These are phyloP conservation scores for Metarhizium rileyi DNA, from an alignment of 2,329 filamentous ascomycete species.

Conservation along the genomic window DNA sequence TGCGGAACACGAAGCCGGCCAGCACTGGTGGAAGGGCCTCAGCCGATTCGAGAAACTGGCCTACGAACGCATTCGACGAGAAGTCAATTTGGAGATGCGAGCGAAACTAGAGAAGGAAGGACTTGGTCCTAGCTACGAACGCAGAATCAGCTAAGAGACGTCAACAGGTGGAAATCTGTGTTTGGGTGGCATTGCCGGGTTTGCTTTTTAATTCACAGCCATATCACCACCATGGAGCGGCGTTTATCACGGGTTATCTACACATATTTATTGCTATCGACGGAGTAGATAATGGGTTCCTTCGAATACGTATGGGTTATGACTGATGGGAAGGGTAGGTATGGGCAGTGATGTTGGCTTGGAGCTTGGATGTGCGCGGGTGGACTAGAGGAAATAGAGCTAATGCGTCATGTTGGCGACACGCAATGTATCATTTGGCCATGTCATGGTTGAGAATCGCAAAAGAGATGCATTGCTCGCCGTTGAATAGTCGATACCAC, in stretches of 20 bases:
- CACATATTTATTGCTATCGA: background rate
- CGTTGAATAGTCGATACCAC: too few species aligned
- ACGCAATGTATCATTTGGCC: background rate
- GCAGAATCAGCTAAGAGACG: slow-evolving; percentile 36
- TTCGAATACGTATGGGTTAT: background rate
- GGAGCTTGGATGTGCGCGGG: background rate
- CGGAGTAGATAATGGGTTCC: background rate
- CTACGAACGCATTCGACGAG: slow-evolving; percentile 68
- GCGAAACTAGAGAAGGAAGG: slow-evolving; percentile 36
- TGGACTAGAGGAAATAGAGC: background rate
- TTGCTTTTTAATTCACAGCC: background rate
- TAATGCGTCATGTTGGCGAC: background rate
- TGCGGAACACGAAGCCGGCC: slow-evolving; percentile 76
- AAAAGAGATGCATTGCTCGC: too few species aligned
- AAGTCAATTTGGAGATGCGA: slow-evolving; percentile 43
- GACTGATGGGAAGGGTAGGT: background rate
- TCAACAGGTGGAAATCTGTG: background rate
- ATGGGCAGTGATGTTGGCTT: background rate
- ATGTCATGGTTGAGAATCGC: too few species aligned
- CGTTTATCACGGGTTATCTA: background rate
- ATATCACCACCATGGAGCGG: background rate
- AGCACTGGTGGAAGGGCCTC: slow-evolving; percentile 83
- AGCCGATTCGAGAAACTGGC: slow-evolving; percentile 84
- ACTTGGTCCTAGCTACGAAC: slow-evolving; percentile 30
- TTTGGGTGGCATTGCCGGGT: background rate